Conservation (phyloP, 192 early-diverging fungal species). For the Coemansia sp. region DNA sequence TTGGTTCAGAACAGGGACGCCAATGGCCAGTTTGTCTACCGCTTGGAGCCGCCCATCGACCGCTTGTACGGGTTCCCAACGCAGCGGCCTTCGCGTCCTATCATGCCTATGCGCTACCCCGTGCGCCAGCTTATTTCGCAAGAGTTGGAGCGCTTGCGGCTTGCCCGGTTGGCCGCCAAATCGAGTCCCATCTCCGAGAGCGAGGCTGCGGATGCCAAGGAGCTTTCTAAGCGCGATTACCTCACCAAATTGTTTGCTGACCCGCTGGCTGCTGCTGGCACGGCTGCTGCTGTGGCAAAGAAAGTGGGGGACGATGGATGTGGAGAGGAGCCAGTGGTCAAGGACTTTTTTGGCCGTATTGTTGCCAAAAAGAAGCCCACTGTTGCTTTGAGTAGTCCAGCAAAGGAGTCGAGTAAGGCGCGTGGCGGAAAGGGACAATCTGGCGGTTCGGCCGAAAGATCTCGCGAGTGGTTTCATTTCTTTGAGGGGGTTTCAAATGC, state of each 20-base stretch:
- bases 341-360: slow-evolving; percentile 86
- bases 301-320: background rate
- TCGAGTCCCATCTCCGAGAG: slow-evolving; percentile 16
- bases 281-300: background rate
- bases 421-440: background rate
- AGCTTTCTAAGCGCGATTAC: slow-evolving; percentile 29
- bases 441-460: slow-evolving; percentile 7
- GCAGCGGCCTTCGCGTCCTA: slow-evolving; percentile 4
- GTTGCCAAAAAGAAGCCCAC: slow-evolving; percentile 34
- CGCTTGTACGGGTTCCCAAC: slow-evolving; percentile 25
- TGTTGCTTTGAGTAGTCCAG: slow-evolving; percentile 4
- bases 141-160: slow-evolving; percentile 60
- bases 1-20: slow-evolving; percentile 40
- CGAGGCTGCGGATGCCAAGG: slow-evolving; percentile 13
- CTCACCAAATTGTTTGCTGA: slow-evolving; percentile 36
- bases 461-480: slow-evolving; percentile 70
- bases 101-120: slow-evolving; percentile 70
- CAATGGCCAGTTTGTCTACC: slow-evolving; percentile 36
- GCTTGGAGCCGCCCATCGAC: slow-evolving; percentile 79
- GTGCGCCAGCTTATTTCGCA: slow-evolving; percentile 81
- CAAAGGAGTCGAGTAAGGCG: slow-evolving; percentile 2
- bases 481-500: slow-evolving; percentile 94
- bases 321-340: slow-evolving; percentile 7
- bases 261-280: slow-evolving; percentile 9
- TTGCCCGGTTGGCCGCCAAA: background rate